Evolutionary conservation across 176 grass and related monocot genomes (phyloP).

Genomic region (Paspalum notatum): DNA sequence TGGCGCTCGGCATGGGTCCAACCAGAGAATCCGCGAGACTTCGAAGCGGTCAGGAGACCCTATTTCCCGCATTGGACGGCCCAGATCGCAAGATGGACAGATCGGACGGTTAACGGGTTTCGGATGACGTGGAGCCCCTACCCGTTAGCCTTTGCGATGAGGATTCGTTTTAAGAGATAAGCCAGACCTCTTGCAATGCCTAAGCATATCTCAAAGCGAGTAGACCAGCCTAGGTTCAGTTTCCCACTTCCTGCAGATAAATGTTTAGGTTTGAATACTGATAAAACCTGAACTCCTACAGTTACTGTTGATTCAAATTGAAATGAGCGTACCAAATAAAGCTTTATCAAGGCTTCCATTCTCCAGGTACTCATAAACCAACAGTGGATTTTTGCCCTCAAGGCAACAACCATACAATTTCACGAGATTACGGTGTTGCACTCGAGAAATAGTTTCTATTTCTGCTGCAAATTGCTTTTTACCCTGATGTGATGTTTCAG

Average conservation of each 20-base stretch:
- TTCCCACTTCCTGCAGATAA: slow-evolving; percentile 37
- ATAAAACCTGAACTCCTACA: not conserved
- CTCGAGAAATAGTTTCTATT: slow-evolving; percentile 54
- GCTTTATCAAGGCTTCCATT: slow-evolving; percentile 83
- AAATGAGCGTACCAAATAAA: slow-evolving; percentile 41
- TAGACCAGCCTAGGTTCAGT: slow-evolving; percentile 58
- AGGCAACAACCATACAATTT: slow-evolving; percentile 88
- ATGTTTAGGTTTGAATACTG: not conserved
- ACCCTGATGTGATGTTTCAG: slow-evolving; percentile 70
- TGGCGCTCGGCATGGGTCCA: too few relatives aligned
- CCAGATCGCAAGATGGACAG: too few relatives aligned
- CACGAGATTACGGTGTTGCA: slow-evolving; percentile 83
- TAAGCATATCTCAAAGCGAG: slow-evolving; percentile 79
- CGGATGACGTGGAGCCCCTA: too few relatives aligned
- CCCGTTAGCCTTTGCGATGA: too few relatives aligned
- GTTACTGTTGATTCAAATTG: not conserved
- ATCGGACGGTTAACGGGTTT: too few relatives aligned
- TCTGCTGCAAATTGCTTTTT: slow-evolving; percentile 55
- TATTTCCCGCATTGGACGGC: too few relatives aligned
- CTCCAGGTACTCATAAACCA: slow-evolving; percentile 87
- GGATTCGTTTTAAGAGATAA: too few relatives aligned
- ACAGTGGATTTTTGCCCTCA: slow-evolving; percentile 63
- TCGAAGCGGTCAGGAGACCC: too few relatives aligned
- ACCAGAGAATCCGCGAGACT: too few relatives aligned
- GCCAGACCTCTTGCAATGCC: slow-evolving; percentile 67